phyloP scores from a whole-genome alignment of 1,284 basidiomycete species.

The Ceratobasidium sp. region DNA sequence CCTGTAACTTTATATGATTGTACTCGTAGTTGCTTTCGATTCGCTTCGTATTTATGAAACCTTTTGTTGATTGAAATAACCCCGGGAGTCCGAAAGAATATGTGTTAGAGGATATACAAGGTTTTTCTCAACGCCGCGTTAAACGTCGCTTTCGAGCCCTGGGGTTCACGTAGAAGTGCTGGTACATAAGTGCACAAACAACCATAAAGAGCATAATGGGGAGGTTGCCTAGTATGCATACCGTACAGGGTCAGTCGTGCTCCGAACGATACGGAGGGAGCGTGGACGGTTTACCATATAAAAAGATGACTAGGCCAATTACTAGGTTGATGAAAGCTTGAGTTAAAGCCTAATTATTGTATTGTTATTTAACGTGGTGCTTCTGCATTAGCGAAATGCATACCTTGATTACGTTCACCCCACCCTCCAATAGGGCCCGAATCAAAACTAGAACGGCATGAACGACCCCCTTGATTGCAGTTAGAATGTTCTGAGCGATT shows the following conservation, averaged over 20 bases:
- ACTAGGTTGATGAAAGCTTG: slow-evolving; percentile 20
- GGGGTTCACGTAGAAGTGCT: slow-evolving; percentile 34
- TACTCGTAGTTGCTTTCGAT: slow-evolving; percentile 38
- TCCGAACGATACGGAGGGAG: neutral
- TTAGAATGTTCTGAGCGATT: slow-evolving; percentile 20
- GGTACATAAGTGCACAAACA: slow-evolving; percentile 22
- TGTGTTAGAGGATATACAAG: neutral
- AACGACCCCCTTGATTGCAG: slow-evolving; percentile 11
- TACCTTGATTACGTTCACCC: slow-evolving; percentile 2
- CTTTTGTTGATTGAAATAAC: slow-evolving; percentile 2
- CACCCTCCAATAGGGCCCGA: neutral
- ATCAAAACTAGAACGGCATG: neutral
- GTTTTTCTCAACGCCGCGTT: slow-evolving; percentile 4
- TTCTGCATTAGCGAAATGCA: neutral
- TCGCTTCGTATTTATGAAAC: slow-evolving; percentile 41
- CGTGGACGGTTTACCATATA: slow-evolving; percentile 21
- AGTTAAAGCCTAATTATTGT: slow-evolving; percentile 1
- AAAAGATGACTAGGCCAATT: slow-evolving; percentile 10
- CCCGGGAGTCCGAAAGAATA: neutral
- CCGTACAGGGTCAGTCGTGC: no score
- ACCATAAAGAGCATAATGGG: slow-evolving; percentile 31
- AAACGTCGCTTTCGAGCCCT: slow-evolving; percentile 2
- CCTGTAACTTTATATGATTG: slow-evolving; percentile 21
- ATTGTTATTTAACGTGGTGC: neutral
- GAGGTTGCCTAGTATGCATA: slow-evolving; percentile 12